Conservation (phyloP, 768 basidiomycete genomes). For the Phylloporus arenicola region DNA sequence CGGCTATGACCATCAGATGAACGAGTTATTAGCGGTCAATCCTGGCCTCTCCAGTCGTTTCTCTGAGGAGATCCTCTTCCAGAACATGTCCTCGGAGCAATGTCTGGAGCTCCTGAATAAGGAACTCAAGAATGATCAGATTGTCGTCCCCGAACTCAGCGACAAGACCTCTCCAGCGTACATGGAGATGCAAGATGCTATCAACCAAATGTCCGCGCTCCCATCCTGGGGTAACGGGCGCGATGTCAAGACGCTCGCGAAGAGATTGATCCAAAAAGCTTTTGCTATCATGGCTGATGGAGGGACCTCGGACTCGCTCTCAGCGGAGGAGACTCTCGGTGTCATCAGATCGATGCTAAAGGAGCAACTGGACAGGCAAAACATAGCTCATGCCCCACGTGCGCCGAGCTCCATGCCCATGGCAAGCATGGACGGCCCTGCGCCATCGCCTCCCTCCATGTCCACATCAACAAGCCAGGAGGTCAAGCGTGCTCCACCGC, state of each 20-base stretch:
- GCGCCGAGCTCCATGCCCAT: constrained; percentile 10
- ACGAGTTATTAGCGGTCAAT: constrained; percentile 53
- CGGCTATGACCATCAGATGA: constrained; percentile 68
- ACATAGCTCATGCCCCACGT: not conserved
- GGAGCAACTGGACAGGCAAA: constrained; percentile 20
- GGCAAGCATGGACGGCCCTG: constrained; percentile 17
- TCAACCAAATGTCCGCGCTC: constrained; percentile 41
- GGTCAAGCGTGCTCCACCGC: constrained; percentile 19
- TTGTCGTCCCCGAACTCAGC: constrained; percentile 35
- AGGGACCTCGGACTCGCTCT: constrained; percentile 22
- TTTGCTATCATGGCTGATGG: constrained; percentile 25
- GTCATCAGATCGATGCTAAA: constrained; percentile 21
- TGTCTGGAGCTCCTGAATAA: constrained; percentile 50
- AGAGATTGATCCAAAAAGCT: constrained; percentile 41
- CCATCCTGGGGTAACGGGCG: constrained; percentile 67
- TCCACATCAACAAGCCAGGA: constrained; percentile 15
- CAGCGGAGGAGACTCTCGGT: constrained; percentile 25
- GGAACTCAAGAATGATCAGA: constrained; percentile 40
- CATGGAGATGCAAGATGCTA: constrained; percentile 32
- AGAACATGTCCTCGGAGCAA: constrained; percentile 45
- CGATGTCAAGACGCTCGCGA: constrained; percentile 53
- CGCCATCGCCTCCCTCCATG: constrained; percentile 19
- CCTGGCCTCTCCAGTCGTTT: constrained; percentile 67
- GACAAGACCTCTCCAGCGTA: constrained; percentile 4
- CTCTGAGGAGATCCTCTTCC: constrained; percentile 55